Percentiles rank a stretch among this genome's conserved stretches.
phyloP scores from a whole-genome alignment of 257 asterid genomes.

The Solanum raphanifolium region DNA sequence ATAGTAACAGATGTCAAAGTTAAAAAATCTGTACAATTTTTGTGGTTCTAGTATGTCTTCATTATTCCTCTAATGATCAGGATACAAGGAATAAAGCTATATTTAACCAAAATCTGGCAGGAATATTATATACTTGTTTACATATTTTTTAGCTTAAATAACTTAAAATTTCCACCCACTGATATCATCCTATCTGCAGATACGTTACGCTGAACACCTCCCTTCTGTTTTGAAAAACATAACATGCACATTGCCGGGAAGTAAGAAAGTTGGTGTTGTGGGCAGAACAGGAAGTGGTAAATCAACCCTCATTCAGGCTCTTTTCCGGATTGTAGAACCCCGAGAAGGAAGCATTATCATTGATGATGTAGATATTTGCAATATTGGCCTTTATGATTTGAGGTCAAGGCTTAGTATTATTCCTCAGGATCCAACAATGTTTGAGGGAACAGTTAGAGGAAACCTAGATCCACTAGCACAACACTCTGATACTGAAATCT shows the following conservation, averaged over 20 bases:
- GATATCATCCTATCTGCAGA: conserved; percentile 26
- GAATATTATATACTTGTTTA: background rate
- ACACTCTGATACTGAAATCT: conserved; percentile 48
- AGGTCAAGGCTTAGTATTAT: conserved; percentile 89
- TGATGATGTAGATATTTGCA: conserved; percentile 64
- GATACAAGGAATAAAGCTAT: background rate
- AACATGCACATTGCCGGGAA: conserved; percentile 88
- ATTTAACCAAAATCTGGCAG: background rate
- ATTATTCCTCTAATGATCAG: background rate
- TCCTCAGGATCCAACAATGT: conserved; percentile 89
- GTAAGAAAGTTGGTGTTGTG: conserved; percentile 81
- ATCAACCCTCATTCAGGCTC: too few relatives aligned
- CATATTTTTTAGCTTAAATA: background rate
- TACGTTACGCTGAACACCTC: conserved; percentile 89
- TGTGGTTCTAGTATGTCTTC: background rate
- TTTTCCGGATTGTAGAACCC: conserved; percentile 77
- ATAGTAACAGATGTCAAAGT: background rate
- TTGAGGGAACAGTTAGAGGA: conserved; percentile 76
- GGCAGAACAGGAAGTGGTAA: conserved; percentile 96
- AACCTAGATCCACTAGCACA: conserved; percentile 71
- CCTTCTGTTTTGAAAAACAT: conserved; percentile 78
- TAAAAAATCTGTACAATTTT: background rate
- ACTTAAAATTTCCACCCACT: background rate
- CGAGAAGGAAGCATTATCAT: conserved; percentile 68
- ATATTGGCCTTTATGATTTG: conserved; percentile 83